These are phyloP conservation scores for Vinca minor DNA, from an alignment of 257 asterid genomes.

Conservation along the genomic window DNA sequence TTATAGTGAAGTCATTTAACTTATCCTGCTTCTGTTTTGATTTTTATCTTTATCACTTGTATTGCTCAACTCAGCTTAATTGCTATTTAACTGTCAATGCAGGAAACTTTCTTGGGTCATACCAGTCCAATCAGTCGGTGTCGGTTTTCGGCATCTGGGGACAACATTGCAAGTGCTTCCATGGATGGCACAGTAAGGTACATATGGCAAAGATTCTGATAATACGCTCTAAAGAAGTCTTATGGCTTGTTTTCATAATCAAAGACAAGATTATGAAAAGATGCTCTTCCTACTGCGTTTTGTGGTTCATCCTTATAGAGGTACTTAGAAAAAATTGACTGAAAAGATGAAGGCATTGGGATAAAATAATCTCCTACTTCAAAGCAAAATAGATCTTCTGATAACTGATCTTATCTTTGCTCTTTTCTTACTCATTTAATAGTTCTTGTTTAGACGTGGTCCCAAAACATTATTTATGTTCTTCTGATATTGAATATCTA, in stretches of 20 bases:
- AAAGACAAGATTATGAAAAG: neutral
- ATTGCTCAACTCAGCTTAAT: neutral
- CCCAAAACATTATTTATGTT: neutral
- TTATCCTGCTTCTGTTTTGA: neutral
- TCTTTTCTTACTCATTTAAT: neutral
- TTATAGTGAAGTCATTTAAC: neutral
- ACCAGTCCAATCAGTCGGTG: slow-evolving; percentile 90
- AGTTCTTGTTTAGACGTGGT: neutral
- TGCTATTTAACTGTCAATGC: slow-evolving; percentile 9
- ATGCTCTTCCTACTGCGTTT: neutral
- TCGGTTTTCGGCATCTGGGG: slow-evolving; percentile 93
- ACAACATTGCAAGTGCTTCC: slow-evolving; percentile 96
- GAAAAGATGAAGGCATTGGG: neutral
- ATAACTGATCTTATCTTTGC: too few relatives aligned
- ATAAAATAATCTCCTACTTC: neutral
- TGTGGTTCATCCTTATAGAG: neutral
- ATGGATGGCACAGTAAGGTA: slow-evolving; percentile 93
- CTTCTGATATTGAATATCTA: neutral
- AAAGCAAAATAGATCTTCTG: neutral
- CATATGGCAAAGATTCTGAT: neutral
- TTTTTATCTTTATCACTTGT: neutral
- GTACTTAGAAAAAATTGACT: neutral
- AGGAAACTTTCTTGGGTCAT: slow-evolving; percentile 97
- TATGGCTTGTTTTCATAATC: neutral
- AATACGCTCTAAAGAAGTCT: neutral